These are phyloP conservation scores for Fusarium domesticum DNA, from an alignment of 2,329 filamentous ascomycete species.

Conservation along the genomic window DNA sequence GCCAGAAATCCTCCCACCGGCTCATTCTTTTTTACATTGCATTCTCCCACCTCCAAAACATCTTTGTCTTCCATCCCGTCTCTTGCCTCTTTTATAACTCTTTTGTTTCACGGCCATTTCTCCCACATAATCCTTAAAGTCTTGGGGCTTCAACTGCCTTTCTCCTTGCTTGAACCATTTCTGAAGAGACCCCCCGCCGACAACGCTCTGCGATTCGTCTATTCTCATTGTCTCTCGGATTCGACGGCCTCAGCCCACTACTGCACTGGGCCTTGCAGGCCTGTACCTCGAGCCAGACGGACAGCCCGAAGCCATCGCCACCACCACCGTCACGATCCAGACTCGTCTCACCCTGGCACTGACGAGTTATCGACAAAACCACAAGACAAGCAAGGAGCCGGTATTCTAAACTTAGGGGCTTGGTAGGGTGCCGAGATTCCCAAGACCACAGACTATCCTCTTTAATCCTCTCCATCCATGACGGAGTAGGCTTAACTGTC, in stretches of 20 bases:
- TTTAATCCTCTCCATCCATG: conserved; percentile 21
- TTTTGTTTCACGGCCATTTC: not conserved
- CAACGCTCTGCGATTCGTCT: conserved; percentile 24
- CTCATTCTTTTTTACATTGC: too few species aligned
- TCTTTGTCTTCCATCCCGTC: too few species aligned
- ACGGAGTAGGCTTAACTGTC: conserved; percentile 24
- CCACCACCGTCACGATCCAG: conserved; percentile 13
- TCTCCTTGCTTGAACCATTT: conserved; percentile 9
- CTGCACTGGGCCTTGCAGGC: conserved; percentile 24
- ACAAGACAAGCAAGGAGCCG: conserved; percentile 6
- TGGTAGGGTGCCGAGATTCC: conserved; percentile 3
- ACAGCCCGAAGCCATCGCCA: conserved; percentile 28
- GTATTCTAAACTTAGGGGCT: conserved; percentile 6
- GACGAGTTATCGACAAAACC: conserved; percentile 13
- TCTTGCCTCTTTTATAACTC: too few species aligned
- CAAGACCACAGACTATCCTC: conserved; percentile 6
- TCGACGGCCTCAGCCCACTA: conserved; percentile 22
- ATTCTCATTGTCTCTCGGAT: conserved; percentile 5
- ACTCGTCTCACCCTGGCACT: conserved; percentile 20
- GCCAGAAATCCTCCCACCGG: too few species aligned
- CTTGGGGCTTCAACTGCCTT: not conserved
- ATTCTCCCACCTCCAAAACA: too few species aligned
- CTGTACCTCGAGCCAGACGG: conserved; percentile 21
- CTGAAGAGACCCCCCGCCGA: conserved; percentile 9
- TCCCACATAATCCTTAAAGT: not conserved